These are phyloP conservation scores for Cordyceps cateniannulata DNA, from an alignment of 2,329 filamentous ascomycete genomes.

Conservation along the genomic window DNA sequence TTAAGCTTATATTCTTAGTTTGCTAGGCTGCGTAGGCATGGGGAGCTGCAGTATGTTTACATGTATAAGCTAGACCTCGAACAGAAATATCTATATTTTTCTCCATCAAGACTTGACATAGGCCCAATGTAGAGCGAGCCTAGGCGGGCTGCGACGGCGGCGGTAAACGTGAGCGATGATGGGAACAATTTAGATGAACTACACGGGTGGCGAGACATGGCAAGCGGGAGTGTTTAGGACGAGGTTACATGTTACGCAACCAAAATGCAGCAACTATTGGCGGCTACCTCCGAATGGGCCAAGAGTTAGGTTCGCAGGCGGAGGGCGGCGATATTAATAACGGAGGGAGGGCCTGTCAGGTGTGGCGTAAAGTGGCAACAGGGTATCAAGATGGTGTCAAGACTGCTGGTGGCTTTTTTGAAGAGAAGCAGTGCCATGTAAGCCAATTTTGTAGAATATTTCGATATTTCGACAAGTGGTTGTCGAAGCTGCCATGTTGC, in stretches of 20 bases:
- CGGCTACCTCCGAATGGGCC: not conserved
- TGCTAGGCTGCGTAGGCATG: not conserved
- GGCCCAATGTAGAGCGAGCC: not conserved
- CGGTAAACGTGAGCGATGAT: not conserved
- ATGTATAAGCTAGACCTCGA: not conserved
- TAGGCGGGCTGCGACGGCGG: not conserved
- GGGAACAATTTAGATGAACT: not conserved
- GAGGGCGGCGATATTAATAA: not conserved
- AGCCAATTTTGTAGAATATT: too few species aligned
- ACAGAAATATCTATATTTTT: not conserved
- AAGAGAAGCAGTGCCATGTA: not conserved
- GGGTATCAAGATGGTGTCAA: not conserved
- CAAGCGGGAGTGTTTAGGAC: not conserved
- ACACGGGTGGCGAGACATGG: not conserved
- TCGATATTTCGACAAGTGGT: too few species aligned
- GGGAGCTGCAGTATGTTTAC: not conserved
- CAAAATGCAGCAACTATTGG: not conserved
- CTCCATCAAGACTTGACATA: not conserved
- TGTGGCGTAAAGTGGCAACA: not conserved
- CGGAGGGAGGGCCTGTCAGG: not conserved
- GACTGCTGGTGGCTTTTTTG: too few species aligned
- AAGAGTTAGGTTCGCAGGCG: not conserved
- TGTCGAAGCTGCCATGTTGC: too few species aligned
- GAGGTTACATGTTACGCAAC: not conserved
- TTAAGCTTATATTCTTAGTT: not conserved